Evolutionary conservation across 225 moss, liverwort and hornwort species (phyloP), one percentile per base, ranked within the genome.

Genomic region (Asterella californica): DNA sequence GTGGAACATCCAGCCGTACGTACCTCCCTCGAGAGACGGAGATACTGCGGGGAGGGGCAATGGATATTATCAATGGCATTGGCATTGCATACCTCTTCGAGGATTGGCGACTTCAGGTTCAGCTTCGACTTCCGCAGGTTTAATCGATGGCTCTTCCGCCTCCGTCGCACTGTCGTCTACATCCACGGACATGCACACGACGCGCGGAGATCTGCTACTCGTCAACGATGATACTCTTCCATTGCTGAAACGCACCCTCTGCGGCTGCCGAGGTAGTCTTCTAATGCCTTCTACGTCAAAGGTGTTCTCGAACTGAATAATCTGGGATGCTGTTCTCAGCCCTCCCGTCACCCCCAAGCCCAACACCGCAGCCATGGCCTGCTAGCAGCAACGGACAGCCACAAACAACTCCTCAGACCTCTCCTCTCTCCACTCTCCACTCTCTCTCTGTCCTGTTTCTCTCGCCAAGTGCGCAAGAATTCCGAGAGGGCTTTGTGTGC

Each of bases 91-190:
- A 74, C 72, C 47, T 60, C 19, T 38, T 48, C 60, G 55, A 8
- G 61, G 61, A 76, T 76, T 64, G 14, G 27, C 12, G 54, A 38
- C 47, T 22, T 37, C 33, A 36, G 76, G 54, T 18, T 74, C 52
- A 14, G 14, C 50, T 67, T 78, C 76, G 10, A 9, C 60, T n/a
- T 76, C 10, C 22, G 62, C 60, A 62, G 76, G 27, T 76, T 76
- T 60, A 7, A 62, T 32, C 27, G 76, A 76, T 15, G 81, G 76
- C n/a, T 77, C 80, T 63, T 83, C 82, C 10, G 70, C 79, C 38
- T 79, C 71, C 12, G 79, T 81, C 15, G 79, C 79, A 66, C 76
- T 84, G 72, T 84, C 84, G 67, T 87, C 84, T 11, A 87, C 82
- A 77, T 84, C 79, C 72, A 87, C 84, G 11, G 76, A 76, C 76